Evolutionary conservation across 2,329 filamentous ascomycete genomes (phyloP).

Genomic region (Diatrype stigma): DNA sequence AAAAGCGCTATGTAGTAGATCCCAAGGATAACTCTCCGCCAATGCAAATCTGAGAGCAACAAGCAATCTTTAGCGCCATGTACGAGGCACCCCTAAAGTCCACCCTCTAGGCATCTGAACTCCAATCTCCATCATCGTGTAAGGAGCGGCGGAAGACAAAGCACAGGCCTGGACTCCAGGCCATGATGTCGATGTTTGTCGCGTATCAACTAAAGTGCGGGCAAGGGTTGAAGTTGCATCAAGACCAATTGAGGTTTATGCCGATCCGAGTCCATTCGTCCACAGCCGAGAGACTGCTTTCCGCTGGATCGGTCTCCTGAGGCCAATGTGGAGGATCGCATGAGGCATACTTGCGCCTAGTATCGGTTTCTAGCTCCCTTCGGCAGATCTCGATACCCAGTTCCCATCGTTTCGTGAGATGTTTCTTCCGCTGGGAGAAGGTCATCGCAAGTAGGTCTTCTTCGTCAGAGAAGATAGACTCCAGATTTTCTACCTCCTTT

Average conservation of each 20-base stretch:
- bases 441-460: slow-evolving; percentile 41
- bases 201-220: neutral
- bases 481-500: slow-evolving; percentile 45
- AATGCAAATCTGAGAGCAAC: neutral
- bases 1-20: neutral
- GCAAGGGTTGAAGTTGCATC: neutral
- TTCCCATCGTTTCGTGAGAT: slow-evolving; percentile 47
- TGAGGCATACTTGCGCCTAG: slow-evolving; percentile 38
- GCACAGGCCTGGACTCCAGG: neutral
- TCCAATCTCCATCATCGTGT: neutral
- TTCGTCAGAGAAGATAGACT: slow-evolving; percentile 44
- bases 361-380: slow-evolving; percentile 45
- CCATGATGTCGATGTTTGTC: neutral
- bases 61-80: neutral
- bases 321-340: slow-evolving; percentile 39
- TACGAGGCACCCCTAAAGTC: too few relatives aligned
- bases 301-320: slow-evolving; percentile 21
- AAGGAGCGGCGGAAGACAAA: neutral
- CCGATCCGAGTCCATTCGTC: too few relatives aligned
- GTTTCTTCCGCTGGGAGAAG: slow-evolving; percentile 42
- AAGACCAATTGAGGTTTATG: neutral
- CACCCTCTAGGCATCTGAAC: neutral
- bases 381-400: slow-evolving; percentile 50
- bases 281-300: neutral
- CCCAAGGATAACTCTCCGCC: neutral